Evolutionary conservation across 2,329 filamentous ascomycete species (phyloP).

Genomic region (Colletotrichum nymphaeae): DNA sequence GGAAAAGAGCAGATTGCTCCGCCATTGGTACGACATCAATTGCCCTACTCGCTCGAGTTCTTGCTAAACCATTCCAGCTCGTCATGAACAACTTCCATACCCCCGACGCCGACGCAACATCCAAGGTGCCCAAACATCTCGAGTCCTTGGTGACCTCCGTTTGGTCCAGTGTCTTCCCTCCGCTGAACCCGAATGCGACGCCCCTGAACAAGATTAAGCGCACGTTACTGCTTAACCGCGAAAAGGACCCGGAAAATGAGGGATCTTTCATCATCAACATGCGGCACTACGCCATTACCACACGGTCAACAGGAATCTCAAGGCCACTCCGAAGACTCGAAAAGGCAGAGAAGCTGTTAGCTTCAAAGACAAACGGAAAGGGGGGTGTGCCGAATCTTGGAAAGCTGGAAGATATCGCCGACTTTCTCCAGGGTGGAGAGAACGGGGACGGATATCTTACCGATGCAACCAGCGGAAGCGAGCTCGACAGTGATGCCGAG

Average conservation of each 20-base stretch:
- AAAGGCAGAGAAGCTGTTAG: constrained; percentile 82
- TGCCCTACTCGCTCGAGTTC: not conserved
- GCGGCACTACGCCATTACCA: constrained; percentile 95
- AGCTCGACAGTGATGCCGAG: constrained; percentile 93
- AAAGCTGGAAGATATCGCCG: constrained; percentile 90
- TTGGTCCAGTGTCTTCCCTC: constrained; percentile 96
- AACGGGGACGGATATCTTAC: constrained; percentile 86
- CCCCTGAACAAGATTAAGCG: constrained; percentile 93
- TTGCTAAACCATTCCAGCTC: constrained; percentile 62
- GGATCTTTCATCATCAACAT: constrained; percentile 86
- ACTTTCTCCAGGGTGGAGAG: constrained; percentile 90
- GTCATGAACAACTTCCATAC: constrained; percentile 98
- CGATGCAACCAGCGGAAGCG: constrained; percentile 86
- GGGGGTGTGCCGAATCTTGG: constrained; percentile 87
- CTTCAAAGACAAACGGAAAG: constrained; percentile 70
- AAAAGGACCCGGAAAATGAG: constrained; percentile 68
- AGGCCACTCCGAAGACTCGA: constrained; percentile 86
- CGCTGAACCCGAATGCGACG: constrained; percentile 91
- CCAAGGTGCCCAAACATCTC: constrained; percentile 90
- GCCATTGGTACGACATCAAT: constrained; percentile 73
- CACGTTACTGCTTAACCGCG: constrained; percentile 90
- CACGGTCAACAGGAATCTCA: constrained; percentile 85
- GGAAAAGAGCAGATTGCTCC: constrained; percentile 89
- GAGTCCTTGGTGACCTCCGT: constrained; percentile 92
- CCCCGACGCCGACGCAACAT: constrained; percentile 67